Base-by-base conservation (phyloP, 257 asterid species). In the Nyctanthes arbortristis region DNA sequence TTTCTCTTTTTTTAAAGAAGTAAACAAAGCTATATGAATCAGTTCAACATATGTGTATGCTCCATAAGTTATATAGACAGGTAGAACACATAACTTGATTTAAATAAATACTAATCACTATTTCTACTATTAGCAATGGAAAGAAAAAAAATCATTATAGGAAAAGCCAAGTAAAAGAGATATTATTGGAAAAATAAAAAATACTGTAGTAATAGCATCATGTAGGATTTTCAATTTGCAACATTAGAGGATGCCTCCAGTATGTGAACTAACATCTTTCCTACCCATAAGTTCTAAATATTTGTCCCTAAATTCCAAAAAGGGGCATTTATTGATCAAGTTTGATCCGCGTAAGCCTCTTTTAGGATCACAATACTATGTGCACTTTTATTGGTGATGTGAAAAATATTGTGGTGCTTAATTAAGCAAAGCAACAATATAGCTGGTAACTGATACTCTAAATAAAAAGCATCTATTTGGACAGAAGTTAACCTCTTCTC, bases 381-480 rank as follows among this genome's bases (percentile, higher is more conserved):
- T 16, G 65, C 82, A 63, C 96, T 96, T 81, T 87, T 93, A 75
- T 90, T 90, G 28, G 98, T 93, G 66, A 90, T 69, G 74, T 93
- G 90, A 80, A 93, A 60, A n/a, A n/a, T n/a, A n/a, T n/a, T n/a
- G n/a, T n/a, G n/a, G n/a, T n/a, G n/a, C n/a, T n/a, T n/a, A n/a
- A 88, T 84, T 78, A 93, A 78, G 85, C 93, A 90, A 45, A 88
- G 95, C 85, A 93, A 56, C 30, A 93, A 78, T 60, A 88, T 81
- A 67, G 92, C 84, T 11, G 98, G 97, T 66, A 93, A 75, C 59
- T 87, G 87, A 56, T 70, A 81, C 79, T 85, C 98, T 0, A 71
- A 78, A 66, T 90, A 97, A 69, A 93, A 93, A 20, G 93, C 93
- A 68, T 88, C 97, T 22, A 93, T 40, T 81, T 90, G 98, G 71